phyloP scores from a whole-genome alignment of 2,329 filamentous ascomycete species.

The Phaeosphaeria sp. region DNA sequence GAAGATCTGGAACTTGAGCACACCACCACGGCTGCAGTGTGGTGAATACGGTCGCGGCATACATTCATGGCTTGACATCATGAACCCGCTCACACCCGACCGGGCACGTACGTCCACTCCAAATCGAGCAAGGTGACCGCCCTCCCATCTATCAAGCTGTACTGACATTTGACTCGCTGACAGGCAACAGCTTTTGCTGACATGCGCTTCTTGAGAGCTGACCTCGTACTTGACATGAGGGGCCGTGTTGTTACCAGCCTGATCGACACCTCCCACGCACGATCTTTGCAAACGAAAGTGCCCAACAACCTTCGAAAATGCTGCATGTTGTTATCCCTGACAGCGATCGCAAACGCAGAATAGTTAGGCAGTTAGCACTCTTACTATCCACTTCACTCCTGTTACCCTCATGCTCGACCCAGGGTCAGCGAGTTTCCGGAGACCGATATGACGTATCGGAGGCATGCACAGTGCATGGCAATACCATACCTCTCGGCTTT shows the following conservation, averaged over 20 bases:
- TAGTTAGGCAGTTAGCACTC: not conserved
- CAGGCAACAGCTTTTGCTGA: not conserved
- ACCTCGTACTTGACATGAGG: not conserved
- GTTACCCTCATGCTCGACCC: not conserved
- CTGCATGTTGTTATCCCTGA: not conserved
- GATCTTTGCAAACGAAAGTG: not conserved
- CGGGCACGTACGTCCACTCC: not conserved
- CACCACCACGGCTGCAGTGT: not conserved
- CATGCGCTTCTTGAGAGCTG: not conserved
- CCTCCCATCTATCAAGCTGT: not conserved
- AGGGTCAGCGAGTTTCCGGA: not conserved
- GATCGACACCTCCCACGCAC: not conserved
- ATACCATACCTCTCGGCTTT: not conserved
- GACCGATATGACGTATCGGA: not conserved
- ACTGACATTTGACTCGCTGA: not conserved
- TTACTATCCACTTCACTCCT: not conserved
- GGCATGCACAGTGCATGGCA: not conserved
- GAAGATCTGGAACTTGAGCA: not conserved
- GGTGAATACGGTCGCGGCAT: not conserved
- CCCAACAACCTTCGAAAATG: not conserved
- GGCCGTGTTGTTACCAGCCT: not conserved
- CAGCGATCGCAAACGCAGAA: not conserved
- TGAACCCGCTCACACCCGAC: not conserved
- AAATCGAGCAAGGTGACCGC: not conserved
- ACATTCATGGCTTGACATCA: not conserved